Percentiles rank a stretch among this genome's conserved stretches.
Evolutionary conservation across 768 basidiomycete species (phyloP).

Genomic region (Gloeopeniophorella convolvens): DNA sequence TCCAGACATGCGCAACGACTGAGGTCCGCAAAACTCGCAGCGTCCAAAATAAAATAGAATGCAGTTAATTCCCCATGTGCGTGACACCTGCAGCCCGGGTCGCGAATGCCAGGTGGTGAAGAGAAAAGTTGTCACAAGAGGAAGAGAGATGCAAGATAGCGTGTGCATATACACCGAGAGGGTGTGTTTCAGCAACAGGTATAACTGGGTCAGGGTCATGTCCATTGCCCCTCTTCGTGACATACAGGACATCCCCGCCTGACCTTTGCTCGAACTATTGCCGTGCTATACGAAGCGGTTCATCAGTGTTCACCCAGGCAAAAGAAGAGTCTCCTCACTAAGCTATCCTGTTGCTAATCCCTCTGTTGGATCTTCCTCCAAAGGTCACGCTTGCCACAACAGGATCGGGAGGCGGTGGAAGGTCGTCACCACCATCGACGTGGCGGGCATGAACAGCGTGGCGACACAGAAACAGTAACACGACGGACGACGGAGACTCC

Average conservation of each 20-base stretch:
- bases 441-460: conserved; percentile 83
- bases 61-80: too few relatives aligned
- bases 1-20: too few relatives aligned
- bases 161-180: neutral
- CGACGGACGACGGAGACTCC: conserved; percentile 51
- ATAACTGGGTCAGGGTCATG: conserved; percentile 14
- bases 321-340: conserved; percentile 41
- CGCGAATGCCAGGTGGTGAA: too few relatives aligned
- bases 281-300: conserved; percentile 42
- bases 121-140: too few relatives aligned
- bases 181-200: neutral
- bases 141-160: neutral
- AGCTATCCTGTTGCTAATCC: conserved; percentile 67
- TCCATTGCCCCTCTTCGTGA: conserved; percentile 46
- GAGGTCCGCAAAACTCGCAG: too few relatives aligned
- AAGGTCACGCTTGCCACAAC: conserved; percentile 40
- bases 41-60: too few relatives aligned
- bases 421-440: conserved; percentile 54
- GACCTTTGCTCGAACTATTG: conserved; percentile 59
- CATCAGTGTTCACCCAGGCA: conserved; percentile 11
- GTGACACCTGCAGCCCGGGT: too few relatives aligned
- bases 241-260: conserved; percentile 76
- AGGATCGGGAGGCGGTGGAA: conserved; percentile 57
- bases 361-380: conserved; percentile 32
- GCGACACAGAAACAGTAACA: conserved; percentile 78